Conservation (phyloP, 805 yeast species). For the Ogataea polymorpha region DNA sequence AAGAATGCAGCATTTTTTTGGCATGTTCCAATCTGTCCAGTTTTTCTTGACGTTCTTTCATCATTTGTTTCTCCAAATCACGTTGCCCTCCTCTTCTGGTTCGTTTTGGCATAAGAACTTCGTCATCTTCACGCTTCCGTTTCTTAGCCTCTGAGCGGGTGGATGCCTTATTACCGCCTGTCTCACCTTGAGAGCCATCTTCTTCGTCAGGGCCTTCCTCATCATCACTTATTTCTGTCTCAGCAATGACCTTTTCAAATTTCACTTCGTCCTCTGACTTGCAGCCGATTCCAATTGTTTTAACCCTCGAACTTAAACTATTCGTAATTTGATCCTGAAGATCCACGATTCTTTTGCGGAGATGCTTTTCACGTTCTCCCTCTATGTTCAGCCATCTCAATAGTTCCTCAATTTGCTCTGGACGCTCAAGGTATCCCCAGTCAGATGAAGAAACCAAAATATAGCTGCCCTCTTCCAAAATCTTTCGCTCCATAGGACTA, state of each 20-base stretch:
- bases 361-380: constrained; percentile 68
- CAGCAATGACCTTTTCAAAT: constrained; percentile 38
- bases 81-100: constrained; percentile 34
- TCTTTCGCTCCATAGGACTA: constrained; percentile 50
- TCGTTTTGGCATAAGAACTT: constrained; percentile 31
- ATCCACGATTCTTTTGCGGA: constrained; percentile 57
- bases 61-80: constrained; percentile 32
- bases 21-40: constrained; percentile 25
- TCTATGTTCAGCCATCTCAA: constrained; percentile 68
- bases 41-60: constrained; percentile 34
- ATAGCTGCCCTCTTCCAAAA: constrained; percentile 63
- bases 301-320: constrained; percentile 58
- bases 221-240: constrained; percentile 37
- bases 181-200: too few species aligned
- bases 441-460: constrained; percentile 48
- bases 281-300: constrained; percentile 46
- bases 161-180: constrained; percentile 22
- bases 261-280: constrained; percentile 42
- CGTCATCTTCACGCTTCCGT: constrained; percentile 25
- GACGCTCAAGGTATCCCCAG: constrained; percentile 72
- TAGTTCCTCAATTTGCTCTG: constrained; percentile 54
- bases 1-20: constrained; percentile 29
- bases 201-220: constrained; percentile 19
- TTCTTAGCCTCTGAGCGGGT: constrained; percentile 17
- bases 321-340: constrained; percentile 50